Percentiles rank a stretch among this genome's conserved stretches.
These are phyloP conservation scores for Puccinia sorghi DNA, from an alignment of 1,284 basidiomycete species.

Conservation along the genomic window DNA sequence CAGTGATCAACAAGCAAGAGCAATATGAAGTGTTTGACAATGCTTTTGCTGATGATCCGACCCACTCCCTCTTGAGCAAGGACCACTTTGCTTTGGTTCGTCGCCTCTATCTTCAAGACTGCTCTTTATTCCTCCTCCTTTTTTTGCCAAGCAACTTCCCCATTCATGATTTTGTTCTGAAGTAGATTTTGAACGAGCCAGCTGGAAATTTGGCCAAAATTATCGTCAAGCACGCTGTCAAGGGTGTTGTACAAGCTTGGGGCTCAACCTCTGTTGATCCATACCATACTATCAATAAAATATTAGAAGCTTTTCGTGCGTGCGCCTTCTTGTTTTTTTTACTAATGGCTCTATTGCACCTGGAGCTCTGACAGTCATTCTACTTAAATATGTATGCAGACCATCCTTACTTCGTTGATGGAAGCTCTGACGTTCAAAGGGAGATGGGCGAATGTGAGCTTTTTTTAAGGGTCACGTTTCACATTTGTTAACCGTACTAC, in stretches of 20 bases:
- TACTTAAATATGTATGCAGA: slow-evolving; percentile 18
- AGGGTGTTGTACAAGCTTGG: slow-evolving; percentile 78
- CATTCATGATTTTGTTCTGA: neutral
- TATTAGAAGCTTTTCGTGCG: slow-evolving; percentile 49
- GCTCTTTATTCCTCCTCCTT: neutral
- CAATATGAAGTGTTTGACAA: slow-evolving; percentile 50
- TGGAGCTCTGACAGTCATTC: neutral
- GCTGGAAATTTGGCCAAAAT: slow-evolving; percentile 59
- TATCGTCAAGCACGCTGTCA: slow-evolving; percentile 66
- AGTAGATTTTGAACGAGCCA: slow-evolving; percentile 58
- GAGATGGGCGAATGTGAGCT: slow-evolving; percentile 50
- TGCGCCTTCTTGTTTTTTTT: neutral
- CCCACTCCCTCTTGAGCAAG: slow-evolving; percentile 57
- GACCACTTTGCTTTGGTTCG: slow-evolving; percentile 57
- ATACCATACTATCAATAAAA: slow-evolving; percentile 40
- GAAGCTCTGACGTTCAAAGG: slow-evolving; percentile 48
- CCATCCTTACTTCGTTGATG: slow-evolving; percentile 50
- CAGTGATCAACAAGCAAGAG: slow-evolving; percentile 51
- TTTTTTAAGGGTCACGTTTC: slow-evolving; percentile 6
- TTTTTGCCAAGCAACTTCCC: neutral
- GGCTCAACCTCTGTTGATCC: slow-evolving; percentile 51
- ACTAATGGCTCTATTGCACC: neutral
- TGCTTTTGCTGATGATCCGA: slow-evolving; percentile 58
- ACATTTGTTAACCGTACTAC: neutral
- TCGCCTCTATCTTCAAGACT: neutral